Evolutionary conservation across 192 early-diverging fungal species (phyloP).

Genomic region (Coemansia erecta): DNA sequence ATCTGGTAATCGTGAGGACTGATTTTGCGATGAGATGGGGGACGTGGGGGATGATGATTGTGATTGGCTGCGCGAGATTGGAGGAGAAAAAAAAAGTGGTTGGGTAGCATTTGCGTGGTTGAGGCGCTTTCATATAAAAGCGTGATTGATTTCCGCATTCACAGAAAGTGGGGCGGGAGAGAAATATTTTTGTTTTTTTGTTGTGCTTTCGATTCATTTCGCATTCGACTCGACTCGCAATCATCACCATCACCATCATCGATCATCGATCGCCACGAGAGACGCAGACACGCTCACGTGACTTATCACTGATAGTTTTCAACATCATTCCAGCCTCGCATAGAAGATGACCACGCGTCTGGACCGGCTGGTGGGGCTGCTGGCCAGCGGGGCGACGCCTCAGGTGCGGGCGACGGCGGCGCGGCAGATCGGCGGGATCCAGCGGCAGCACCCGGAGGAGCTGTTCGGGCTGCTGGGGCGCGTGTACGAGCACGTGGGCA

Average conservation of each 20-base stretch:
- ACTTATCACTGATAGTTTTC: not conserved
- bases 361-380: constrained; percentile 87
- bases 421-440: constrained; percentile 92
- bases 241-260: not conserved
- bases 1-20: too few species aligned
- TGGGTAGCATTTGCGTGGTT: too few species aligned
- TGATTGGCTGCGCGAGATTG: too few species aligned
- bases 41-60: too few species aligned
- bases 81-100: too few species aligned
- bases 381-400: constrained; percentile 91
- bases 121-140: too few species aligned
- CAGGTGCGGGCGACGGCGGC: constrained; percentile 88
- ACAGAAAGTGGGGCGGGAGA: not conserved
- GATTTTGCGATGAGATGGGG: too few species aligned
- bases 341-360: constrained; percentile 66
- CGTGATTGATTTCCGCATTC: too few species aligned
- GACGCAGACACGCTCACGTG: not conserved
- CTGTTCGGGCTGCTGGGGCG: constrained; percentile 78
- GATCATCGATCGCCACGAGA: not conserved
- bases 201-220: not conserved
- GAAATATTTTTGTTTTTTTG: not conserved
- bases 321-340: too few species aligned
- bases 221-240: not conserved
- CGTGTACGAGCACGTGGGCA: constrained; percentile 67
- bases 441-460: constrained; percentile 91